phyloP scores from a whole-genome alignment of 305 asterid species.

The Fraxinus albicans region DNA sequence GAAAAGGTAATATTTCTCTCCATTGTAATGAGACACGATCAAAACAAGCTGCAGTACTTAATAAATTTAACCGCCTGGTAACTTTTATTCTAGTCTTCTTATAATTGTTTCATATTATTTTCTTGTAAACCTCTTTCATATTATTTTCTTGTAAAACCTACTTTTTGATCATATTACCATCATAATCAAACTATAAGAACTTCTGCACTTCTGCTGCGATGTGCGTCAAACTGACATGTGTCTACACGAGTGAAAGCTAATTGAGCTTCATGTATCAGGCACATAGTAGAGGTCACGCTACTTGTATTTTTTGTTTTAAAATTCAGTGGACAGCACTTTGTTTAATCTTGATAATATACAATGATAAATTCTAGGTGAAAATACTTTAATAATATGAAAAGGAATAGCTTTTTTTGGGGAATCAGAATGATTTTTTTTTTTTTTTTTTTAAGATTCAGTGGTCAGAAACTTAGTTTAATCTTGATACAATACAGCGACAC shows the following conservation, averaged over 20 bases:
- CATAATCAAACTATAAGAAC: background rate
- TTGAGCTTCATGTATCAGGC: background rate
- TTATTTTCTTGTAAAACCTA: background rate
- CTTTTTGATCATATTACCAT: background rate
- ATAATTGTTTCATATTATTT: background rate
- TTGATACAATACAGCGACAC: background rate
- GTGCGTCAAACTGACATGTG: background rate
- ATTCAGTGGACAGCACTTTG: background rate
- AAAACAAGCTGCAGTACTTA: background rate
- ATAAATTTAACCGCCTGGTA: background rate
- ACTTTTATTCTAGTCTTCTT: background rate
- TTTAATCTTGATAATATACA: background rate
- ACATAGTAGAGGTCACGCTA: background rate
- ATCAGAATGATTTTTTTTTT: background rate
- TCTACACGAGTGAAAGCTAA: background rate
- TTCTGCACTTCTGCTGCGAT: background rate
- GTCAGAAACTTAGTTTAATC: background rate
- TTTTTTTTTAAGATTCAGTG: no score
- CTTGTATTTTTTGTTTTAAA: background rate
- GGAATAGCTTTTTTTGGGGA: background rate
- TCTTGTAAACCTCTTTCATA: background rate
- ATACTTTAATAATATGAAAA: background rate
- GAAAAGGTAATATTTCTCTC: slow-evolving; percentile 59
- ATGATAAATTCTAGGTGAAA: background rate
- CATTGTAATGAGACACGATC: background rate